Evolutionary conservation across 108 stramenopile species (phyloP).

Genomic region (Nannochloropsis gaditana): DNA sequence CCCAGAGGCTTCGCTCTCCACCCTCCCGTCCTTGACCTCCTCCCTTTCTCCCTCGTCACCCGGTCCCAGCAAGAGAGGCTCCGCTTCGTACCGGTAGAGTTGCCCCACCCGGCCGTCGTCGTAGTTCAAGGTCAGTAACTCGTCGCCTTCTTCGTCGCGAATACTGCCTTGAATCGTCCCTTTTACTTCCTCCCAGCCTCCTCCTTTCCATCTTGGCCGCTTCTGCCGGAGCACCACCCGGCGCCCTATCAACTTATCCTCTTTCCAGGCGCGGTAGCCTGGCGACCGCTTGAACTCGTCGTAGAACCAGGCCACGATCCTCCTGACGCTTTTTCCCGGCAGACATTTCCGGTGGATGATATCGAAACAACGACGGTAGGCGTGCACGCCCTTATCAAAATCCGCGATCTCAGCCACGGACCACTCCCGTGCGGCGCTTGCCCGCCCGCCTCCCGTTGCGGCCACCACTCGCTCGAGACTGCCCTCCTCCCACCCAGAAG

Average conservation of each 20-base stretch:
- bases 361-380: neutral
- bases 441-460: neutral
- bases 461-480: neutral
- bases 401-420: neutral
- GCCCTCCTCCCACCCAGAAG: neutral
- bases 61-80: constrained; percentile 6
- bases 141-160: neutral
- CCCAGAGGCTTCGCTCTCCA: neutral
- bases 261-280: neutral
- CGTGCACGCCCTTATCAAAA: neutral
- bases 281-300: neutral
- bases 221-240: neutral
- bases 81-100: neutral
- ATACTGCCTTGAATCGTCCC: neutral
- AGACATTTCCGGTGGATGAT: neutral
- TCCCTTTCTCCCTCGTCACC: neutral
- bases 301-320: neutral
- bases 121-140: neutral
- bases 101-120: constrained; percentile 8
- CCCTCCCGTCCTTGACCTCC: neutral
- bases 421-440: neutral
- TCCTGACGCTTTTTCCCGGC: neutral
- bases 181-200: neutral
- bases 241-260: neutral
- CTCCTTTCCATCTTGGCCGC: neutral